Conservation (phyloP, 2,329 filamentous ascomycete species). For the Trichoderma koningiopsis region DNA sequence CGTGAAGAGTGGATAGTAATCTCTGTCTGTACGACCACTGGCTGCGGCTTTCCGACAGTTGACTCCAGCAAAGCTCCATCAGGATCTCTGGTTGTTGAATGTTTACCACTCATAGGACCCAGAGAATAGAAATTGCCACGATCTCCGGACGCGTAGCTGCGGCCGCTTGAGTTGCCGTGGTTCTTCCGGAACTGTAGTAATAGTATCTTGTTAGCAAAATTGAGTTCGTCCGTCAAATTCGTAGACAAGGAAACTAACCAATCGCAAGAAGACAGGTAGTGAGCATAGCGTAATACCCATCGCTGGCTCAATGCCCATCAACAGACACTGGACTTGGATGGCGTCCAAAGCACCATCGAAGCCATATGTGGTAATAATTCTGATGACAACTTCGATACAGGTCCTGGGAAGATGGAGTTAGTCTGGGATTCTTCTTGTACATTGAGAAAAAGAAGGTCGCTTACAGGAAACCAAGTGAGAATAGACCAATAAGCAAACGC, state of each 20-base stretch:
- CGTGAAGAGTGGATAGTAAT: slow-evolving; percentile 18
- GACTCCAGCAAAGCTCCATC: slow-evolving; percentile 16
- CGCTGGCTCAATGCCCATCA: slow-evolving; percentile 20
- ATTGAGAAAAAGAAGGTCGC: neutral
- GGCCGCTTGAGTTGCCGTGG: neutral
- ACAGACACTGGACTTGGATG: slow-evolving; percentile 6
- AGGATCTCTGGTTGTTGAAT: slow-evolving; percentile 9
- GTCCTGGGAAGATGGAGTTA: neutral
- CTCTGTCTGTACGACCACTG: slow-evolving; percentile 13
- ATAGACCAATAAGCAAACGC: slow-evolving; percentile 13
- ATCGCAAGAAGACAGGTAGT: slow-evolving; percentile 8
- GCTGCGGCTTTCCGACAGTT: slow-evolving; percentile 5
- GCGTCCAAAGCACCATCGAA: slow-evolving; percentile 2
- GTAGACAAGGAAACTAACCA: neutral
- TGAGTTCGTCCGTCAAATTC: neutral
- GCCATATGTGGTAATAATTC: slow-evolving; percentile 18
- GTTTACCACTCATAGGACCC: slow-evolving; percentile 13
- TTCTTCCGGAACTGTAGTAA: slow-evolving; percentile 7
- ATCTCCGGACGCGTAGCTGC: slow-evolving; percentile 8
- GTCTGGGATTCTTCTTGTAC: neutral
- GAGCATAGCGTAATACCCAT: slow-evolving; percentile 21
- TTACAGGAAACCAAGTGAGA: slow-evolving; percentile 18
- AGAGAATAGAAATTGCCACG: slow-evolving; percentile 16
- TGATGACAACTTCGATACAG: slow-evolving; percentile 13
- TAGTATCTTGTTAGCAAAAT: neutral